Evolutionary conservation across 345 rosid genomes (phyloP).

Genomic region (Eucalyptus sp.): DNA sequence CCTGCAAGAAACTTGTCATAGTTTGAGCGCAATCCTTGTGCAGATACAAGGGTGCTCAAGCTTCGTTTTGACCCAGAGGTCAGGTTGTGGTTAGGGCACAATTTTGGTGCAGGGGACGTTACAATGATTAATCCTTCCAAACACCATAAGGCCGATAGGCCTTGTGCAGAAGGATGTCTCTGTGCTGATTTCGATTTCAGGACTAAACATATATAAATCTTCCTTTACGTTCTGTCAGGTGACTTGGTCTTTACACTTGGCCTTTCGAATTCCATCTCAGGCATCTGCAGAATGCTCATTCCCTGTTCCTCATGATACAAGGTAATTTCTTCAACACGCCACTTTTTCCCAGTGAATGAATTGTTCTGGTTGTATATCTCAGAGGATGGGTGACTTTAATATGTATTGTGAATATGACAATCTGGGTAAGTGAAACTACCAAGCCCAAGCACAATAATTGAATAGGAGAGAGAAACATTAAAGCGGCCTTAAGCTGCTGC

Average conservation of each 20-base stretch:
- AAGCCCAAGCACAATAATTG: background rate
- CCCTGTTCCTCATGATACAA: background rate
- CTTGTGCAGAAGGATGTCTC: background rate
- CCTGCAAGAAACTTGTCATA: background rate
- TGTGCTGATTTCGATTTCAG: background rate
- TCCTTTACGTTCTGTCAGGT: rapidly evolving
- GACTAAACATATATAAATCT: background rate
- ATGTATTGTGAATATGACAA: background rate
- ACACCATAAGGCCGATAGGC: background rate
- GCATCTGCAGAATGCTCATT: background rate
- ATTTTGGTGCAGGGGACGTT: background rate
- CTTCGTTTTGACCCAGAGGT: background rate
- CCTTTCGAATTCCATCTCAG: background rate
- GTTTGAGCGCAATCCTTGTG: background rate
- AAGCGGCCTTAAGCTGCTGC: background rate
- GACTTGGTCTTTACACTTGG: background rate
- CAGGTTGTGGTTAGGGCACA: background rate
- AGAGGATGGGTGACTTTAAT: background rate
- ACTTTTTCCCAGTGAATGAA: background rate
- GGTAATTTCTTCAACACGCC: background rate
- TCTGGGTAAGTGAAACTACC: background rate
- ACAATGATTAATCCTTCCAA: background rate
- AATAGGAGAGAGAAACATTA: background rate
- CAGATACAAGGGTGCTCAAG: background rate
- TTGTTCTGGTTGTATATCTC: background rate